Percentiles rank a stretch among this genome's conserved stretches.
Conservation (phyloP, 2,329 filamentous ascomycete species). For the Talaromyces sp. region DNA sequence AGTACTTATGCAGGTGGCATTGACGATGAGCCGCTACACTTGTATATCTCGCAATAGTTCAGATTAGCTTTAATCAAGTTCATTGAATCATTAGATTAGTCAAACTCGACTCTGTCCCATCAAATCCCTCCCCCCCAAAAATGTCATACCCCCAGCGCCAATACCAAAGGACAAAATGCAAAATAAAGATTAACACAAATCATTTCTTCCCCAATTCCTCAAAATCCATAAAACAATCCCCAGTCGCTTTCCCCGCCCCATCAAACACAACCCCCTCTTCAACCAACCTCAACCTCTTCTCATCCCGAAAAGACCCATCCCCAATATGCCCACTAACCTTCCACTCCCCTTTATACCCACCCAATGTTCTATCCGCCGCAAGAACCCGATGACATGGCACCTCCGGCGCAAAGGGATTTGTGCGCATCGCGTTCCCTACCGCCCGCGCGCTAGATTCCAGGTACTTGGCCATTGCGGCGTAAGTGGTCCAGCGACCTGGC, state of each 20-base stretch:
- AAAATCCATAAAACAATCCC: constrained; percentile 39
- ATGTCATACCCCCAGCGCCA: no score
- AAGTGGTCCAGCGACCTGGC: constrained; percentile 73
- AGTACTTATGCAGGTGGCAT: no score
- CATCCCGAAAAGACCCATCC: constrained; percentile 36
- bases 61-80: no score
- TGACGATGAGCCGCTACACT: no score
- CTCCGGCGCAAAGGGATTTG: constrained; percentile 79
- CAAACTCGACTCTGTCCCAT: no score
- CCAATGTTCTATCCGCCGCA: constrained; percentile 65
- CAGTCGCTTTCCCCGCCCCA: constrained; percentile 27
- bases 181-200: background rate
- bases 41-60: no score
- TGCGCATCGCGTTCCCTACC: constrained; percentile 73
- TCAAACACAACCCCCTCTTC: constrained; percentile 42
- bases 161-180: no score
- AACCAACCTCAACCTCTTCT: constrained; percentile 38
- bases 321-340: constrained; percentile 45
- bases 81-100: no score
- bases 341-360: constrained; percentile 57
- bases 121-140: no score
- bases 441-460: constrained; percentile 73
- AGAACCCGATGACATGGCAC: constrained; percentile 83
- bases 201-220: constrained; percentile 23
- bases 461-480: constrained; percentile 69